A percentile compares a stretch with the other conserved stretches of the same genome.
These are phyloP conservation scores for Phytophthora pisi DNA, from an alignment of 352 stramenopile species.

Conservation along the genomic window DNA sequence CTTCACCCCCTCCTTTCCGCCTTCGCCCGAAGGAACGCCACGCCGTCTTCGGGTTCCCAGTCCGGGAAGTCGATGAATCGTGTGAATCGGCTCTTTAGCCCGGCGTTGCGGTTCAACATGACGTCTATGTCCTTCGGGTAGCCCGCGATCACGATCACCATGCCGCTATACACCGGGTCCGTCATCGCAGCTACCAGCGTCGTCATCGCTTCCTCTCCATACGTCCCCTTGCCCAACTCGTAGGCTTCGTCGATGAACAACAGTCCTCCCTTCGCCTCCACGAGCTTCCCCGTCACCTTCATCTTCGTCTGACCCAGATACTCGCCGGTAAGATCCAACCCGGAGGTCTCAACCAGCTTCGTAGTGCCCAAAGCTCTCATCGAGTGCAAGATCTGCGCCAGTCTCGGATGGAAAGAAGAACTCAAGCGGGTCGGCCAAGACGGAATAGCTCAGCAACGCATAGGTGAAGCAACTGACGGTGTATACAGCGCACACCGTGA, in stretches of 20 bases:
- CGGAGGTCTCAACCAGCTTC: conserved; percentile 91
- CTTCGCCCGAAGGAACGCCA: conserved; percentile 62
- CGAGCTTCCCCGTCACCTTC: conserved; percentile 86
- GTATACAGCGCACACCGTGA: neutral
- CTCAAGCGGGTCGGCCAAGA: no score
- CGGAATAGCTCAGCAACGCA: neutral
- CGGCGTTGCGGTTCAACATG: conserved; percentile 91
- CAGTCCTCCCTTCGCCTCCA: conserved; percentile 90
- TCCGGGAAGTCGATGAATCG: conserved; percentile 90
- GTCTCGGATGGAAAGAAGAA: no score
- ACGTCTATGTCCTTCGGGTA: conserved; percentile 90
- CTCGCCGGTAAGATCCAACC: conserved; percentile 89
- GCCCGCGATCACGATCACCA: conserved; percentile 92
- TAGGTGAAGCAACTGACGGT: conserved; percentile 6
- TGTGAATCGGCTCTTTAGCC: conserved; percentile 92
- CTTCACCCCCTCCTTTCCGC: conserved; percentile 48
- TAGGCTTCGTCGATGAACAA: conserved; percentile 95
- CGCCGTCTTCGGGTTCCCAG: conserved; percentile 83
- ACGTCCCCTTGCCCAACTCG: conserved; percentile 84
- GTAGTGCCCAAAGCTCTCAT: conserved; percentile 92
- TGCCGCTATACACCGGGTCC: conserved; percentile 73
- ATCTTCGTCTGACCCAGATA: conserved; percentile 91
- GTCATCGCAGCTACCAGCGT: conserved; percentile 92
- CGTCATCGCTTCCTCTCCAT: conserved; percentile 90
- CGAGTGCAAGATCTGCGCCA: conserved; percentile 94